Evolutionary conservation across 1,284 basidiomycete species (phyloP).

Genomic region (Rhodotorula glutinis): DNA sequence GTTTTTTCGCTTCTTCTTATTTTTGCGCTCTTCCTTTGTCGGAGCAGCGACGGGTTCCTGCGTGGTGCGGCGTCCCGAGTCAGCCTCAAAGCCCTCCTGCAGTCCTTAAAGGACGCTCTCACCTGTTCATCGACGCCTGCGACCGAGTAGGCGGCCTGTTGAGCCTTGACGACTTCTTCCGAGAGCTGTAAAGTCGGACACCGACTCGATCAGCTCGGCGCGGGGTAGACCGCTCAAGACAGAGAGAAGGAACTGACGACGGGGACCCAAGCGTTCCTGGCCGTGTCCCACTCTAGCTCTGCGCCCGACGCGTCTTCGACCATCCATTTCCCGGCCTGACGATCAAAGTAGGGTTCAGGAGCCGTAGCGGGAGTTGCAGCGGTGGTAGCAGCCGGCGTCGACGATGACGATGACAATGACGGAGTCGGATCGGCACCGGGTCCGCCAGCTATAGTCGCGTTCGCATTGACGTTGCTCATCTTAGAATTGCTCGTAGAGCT

Average conservation of each 20-base stretch:
- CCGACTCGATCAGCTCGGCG: no score
- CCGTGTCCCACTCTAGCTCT: constrained; percentile 81
- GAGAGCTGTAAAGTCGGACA: no score
- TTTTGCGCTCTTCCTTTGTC: constrained; percentile 56
- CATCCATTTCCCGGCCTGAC: constrained; percentile 71
- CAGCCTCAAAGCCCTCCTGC: background rate
- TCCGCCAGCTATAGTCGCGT: no score
- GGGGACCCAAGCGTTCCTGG: constrained; percentile 72
- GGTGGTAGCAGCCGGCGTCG: no score
- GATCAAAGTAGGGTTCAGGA: constrained; percentile 60
- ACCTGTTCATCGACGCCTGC: constrained; percentile 33
- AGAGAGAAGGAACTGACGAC: constrained; percentile 76
- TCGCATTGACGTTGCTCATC: no score
- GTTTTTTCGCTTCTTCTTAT: constrained; percentile 57
- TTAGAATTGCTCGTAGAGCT: no score
- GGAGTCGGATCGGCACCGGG: no score
- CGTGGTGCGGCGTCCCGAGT: background rate
- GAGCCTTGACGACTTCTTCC: constrained; percentile 16
- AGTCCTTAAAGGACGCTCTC: background rate
- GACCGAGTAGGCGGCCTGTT: constrained; percentile 36
- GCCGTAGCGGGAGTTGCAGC: background rate
- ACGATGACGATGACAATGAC: no score
- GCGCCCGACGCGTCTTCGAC: constrained; percentile 76
- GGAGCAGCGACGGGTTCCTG: constrained; percentile 75
- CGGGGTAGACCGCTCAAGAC: constrained; percentile 31